Evolutionary conservation across 306 rosid species (phyloP), one percentile per base, ranked within the genome.

Genomic region (Inga laurina): DNA sequence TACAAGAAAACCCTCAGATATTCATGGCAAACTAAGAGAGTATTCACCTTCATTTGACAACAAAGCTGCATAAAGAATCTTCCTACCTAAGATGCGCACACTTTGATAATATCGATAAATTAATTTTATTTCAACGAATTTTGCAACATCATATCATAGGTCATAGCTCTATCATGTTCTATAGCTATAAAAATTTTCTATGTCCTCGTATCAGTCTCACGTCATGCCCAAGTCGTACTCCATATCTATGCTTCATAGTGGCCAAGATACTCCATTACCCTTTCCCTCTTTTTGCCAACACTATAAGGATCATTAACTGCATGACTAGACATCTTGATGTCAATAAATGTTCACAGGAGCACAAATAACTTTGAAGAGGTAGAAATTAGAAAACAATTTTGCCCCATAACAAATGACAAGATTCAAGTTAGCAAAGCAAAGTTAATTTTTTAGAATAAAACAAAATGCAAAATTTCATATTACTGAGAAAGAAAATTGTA

Each of bases 381-480:
- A 27, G 14, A 57, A 67, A 79, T 10, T 73, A 27, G 14, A 46
- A 67, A 79, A 22, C 67, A 66, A 30, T 51, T 79, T 69, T 6
- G 77, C 9, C 2, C 43, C n/a, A 30, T 14, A 74, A 18, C 18
- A 74, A 51, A 51, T 43, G 11, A 54, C 34, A 3, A 32, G 43
- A 73, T 44, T 75, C 68, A 73, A 45, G 44, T 82, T 46, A 46
- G 18, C 56, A 74, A 75, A 57, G 18, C 70, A 41, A 48, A 54
- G 52, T 78, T 59, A 41, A 30, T 51, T 83, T 57, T 79, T n/a
- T 22, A 62, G 21, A 69, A 32, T 79, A 48, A 76, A 46, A 52
- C 41, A 88, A 34, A 77, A 78, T 18, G 75, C 35, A 74, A 71
- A 52, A 78, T 64, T 34, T 10, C 54, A 57, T 22, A 19, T 41